Conservation (phyloP, 345 rosid species). For the Pugionium dolabratum region DNA sequence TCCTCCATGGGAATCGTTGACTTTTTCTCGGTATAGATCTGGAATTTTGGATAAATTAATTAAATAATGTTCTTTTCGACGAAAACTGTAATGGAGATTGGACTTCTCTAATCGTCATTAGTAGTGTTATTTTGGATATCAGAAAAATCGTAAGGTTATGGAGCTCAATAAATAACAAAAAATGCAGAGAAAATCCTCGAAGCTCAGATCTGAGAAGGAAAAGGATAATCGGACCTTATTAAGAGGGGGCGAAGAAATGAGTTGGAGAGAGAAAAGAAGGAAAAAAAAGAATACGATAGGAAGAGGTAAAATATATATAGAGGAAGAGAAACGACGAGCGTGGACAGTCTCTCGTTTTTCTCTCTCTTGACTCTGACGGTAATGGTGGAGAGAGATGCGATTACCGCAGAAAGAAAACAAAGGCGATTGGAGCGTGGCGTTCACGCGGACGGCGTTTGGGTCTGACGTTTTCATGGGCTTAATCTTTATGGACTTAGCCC, state of each 20-base stretch:
- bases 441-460: not conserved
- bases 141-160: not conserved
- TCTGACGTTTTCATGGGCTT: too few relatives aligned
- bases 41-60: not conserved
- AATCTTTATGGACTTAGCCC: too few relatives aligned
- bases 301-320: slow-evolving; percentile 51
- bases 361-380: slow-evolving; percentile 25
- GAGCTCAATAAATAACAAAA: not conserved
- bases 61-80: too few relatives aligned
- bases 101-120: not conserved
- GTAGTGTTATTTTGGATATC: slow-evolving; percentile 1
- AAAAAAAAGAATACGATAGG: not conserved
- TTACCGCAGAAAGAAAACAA: not conserved
- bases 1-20: slow-evolving; percentile 25
- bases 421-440: slow-evolving; percentile 32
- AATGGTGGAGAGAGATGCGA: slow-evolving; percentile 30
- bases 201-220: slow-evolving; percentile 18
- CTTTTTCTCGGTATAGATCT: slow-evolving; percentile 17
- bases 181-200: not conserved
- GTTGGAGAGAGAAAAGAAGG: slow-evolving; percentile 10
- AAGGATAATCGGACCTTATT: slow-evolving; percentile 30
- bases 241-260: slow-evolving; percentile 12
- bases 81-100: slow-evolving; percentile 15
- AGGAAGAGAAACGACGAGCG: slow-evolving; percentile 19
- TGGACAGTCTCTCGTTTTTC: slow-evolving; percentile 34